phyloP scores from a whole-genome alignment of 2,329 filamentous ascomycete species.

The Penicillium sp. region DNA sequence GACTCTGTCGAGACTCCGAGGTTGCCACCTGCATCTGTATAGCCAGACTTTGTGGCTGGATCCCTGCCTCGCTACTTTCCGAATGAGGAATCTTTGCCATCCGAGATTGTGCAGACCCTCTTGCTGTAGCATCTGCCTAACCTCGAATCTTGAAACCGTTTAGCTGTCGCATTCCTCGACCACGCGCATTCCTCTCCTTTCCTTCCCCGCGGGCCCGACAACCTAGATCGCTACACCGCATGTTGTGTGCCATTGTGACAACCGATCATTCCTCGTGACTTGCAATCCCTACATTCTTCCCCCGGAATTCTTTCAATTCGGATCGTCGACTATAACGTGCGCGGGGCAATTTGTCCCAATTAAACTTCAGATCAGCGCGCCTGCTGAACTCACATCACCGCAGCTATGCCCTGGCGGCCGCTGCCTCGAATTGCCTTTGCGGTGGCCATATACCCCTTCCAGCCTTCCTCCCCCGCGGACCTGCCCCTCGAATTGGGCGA shows the following conservation, averaged over 20 bases:
- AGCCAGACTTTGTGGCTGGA: not conserved
- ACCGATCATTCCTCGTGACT: slow-evolving; percentile 26
- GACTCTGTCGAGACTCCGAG: slow-evolving; percentile 5
- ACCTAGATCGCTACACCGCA: slow-evolving; percentile 18
- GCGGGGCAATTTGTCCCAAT: slow-evolving; percentile 19
- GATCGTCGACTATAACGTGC: slow-evolving; percentile 19
- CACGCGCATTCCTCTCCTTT: slow-evolving; percentile 27
- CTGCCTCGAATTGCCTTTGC: slow-evolving; percentile 97
- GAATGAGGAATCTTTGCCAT: slow-evolving; percentile 5
- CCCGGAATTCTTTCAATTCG: slow-evolving; percentile 19
- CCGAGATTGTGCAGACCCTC: slow-evolving; percentile 1
- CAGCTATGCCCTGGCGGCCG: slow-evolving; percentile 90
- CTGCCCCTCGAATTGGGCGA: slow-evolving; percentile 96
- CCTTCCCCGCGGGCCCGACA: slow-evolving; percentile 11
- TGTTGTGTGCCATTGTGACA: slow-evolving; percentile 28
- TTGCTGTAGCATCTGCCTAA: not conserved
- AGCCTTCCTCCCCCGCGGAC: slow-evolving; percentile 81
- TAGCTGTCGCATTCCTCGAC: slow-evolving; percentile 20
- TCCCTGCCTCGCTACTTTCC: slow-evolving; percentile 8
- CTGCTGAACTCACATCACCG: slow-evolving; percentile 1
- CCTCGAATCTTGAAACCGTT: slow-evolving; percentile 13
- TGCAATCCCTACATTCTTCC: slow-evolving; percentile 10
- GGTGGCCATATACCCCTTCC: slow-evolving; percentile 92
- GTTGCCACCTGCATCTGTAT: not conserved
- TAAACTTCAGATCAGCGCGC: not conserved